Evolutionary conservation across 179 eudicot species (phyloP).

Genomic region (Beta macrorhiza): DNA sequence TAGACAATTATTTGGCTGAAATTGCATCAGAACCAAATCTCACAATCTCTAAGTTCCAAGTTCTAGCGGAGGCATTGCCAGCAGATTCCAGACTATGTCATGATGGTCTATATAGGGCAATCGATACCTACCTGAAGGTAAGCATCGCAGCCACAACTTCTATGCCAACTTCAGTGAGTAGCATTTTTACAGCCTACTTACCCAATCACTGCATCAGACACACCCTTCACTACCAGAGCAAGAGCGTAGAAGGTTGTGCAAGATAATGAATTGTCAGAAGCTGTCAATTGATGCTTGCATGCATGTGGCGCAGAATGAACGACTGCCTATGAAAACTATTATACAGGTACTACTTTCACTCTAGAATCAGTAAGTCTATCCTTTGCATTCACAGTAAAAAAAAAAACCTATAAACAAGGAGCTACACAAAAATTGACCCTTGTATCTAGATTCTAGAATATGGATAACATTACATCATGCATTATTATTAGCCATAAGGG

Average conservation of each 20-base stretch:
- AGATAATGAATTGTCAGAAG: constrained; percentile 53
- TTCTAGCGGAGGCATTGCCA: constrained; percentile 50
- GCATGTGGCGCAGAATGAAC: constrained; percentile 61
- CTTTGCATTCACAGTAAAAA: not conserved
- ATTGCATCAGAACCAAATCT: constrained; percentile 52
- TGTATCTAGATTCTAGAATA: not conserved
- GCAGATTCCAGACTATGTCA: constrained; percentile 47
- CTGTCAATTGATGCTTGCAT: constrained; percentile 59
- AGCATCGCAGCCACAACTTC: constrained; percentile 8
- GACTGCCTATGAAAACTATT: constrained; percentile 53
- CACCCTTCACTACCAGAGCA: constrained; percentile 61
- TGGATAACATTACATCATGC: not conserved
- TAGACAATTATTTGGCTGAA: constrained; percentile 57
- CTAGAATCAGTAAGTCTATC: not conserved
- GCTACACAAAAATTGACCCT: not conserved
- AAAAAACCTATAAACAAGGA: not conserved
- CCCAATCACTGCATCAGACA: constrained; percentile 33
- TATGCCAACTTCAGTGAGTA: constrained; percentile 2
- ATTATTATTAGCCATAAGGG: not conserved
- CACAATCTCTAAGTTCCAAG: constrained; percentile 44
- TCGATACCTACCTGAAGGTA: constrained; percentile 59
- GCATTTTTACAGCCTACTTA: constrained; percentile 14
- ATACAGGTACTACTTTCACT: constrained; percentile 42
- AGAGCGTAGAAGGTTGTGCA: constrained; percentile 57
- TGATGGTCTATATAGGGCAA: constrained; percentile 57